phyloP scores from a whole-genome alignment of 106 monocot species.

The Dioscorea zingiberensis region DNA sequence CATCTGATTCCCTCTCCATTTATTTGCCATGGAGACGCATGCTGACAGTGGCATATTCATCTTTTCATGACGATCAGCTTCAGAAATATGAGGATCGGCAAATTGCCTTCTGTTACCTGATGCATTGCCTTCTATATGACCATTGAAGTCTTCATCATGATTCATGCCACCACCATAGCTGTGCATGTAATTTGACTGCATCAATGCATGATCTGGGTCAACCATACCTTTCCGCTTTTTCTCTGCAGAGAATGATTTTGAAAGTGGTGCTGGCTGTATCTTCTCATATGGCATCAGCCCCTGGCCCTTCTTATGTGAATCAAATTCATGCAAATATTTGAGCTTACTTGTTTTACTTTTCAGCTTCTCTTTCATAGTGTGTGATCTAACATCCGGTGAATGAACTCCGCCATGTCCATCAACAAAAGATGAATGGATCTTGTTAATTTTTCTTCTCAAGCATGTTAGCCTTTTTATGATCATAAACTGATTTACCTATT shows the following conservation, averaged over 20 bases:
- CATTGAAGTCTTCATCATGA: constrained; percentile 25
- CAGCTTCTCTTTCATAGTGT: constrained; percentile 25
- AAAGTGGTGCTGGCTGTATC: constrained; percentile 12
- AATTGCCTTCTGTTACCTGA: constrained; percentile 15
- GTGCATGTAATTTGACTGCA: constrained; percentile 12
- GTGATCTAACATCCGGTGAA: constrained; percentile 17
- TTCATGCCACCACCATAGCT: constrained; percentile 24
- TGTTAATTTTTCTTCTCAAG: constrained; percentile 22
- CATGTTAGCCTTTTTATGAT: constrained; percentile 29
- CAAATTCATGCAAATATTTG: constrained; percentile 16
- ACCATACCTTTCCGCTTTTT: constrained; percentile 31
- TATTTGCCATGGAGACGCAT: constrained; percentile 48
- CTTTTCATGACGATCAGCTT: constrained; percentile 23
- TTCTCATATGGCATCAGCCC: constrained; percentile 21
- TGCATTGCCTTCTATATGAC: constrained; percentile 6
- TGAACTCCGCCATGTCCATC: neutral
- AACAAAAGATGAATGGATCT: constrained; percentile 4
- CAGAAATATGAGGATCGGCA: constrained; percentile 8
- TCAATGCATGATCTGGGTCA: constrained; percentile 11
- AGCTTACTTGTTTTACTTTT: constrained; percentile 34
- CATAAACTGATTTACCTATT: constrained; percentile 20
- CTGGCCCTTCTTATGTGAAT: constrained; percentile 29
- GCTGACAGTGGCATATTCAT: constrained; percentile 20
- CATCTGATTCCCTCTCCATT: constrained; percentile 41
- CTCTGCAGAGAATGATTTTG: constrained; percentile 21